phyloP scores from a whole-genome alignment of 371 early-diverging fungal genomes.

The Conidiobolus incongruus region DNA sequence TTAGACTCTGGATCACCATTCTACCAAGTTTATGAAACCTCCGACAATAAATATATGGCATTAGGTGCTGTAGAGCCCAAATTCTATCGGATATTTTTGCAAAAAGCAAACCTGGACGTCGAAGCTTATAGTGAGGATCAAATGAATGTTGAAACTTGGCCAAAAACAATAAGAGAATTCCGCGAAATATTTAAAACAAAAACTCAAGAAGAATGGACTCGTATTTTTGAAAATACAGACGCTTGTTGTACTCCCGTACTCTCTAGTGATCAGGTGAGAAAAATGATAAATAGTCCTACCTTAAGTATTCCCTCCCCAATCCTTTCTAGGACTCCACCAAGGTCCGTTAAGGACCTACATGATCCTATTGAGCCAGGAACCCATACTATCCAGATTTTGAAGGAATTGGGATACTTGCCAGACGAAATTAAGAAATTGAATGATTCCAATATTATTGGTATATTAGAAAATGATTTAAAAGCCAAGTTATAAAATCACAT shows the following conservation, averaged over 20 bases:
- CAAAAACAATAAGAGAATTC: constrained; percentile 21
- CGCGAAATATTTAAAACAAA: constrained; percentile 21
- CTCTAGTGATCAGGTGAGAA: constrained; percentile 19
- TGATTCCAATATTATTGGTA: too few species aligned
- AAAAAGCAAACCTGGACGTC: constrained; percentile 20
- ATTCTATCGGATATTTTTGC: constrained; percentile 32
- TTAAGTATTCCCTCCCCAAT: constrained; percentile 29
- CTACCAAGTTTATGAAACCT: constrained; percentile 43
- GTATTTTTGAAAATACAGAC: constrained; percentile 37
- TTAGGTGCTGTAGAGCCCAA: constrained; percentile 50
- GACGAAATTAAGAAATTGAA: constrained; percentile 13
- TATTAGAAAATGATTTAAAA: too few species aligned
- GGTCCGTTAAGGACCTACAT: constrained; percentile 7
- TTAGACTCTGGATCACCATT: constrained; percentile 51
- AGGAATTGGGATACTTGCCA: constrained; percentile 21
- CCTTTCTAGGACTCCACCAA: constrained; percentile 28
- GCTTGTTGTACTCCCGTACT: constrained; percentile 54
- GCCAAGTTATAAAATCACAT: too few species aligned
- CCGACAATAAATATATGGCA: constrained; percentile 38
- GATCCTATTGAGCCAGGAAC: constrained; percentile 21
- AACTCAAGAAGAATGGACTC: constrained; percentile 39
- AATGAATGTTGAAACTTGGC: constrained; percentile 27
- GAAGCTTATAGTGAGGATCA: constrained; percentile 21
- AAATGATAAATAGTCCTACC: too few species aligned
- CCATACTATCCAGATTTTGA: constrained; percentile 23